These are phyloP conservation scores for Euphorbia corollata DNA, from an alignment of 441 rosid species.

Conservation along the genomic window DNA sequence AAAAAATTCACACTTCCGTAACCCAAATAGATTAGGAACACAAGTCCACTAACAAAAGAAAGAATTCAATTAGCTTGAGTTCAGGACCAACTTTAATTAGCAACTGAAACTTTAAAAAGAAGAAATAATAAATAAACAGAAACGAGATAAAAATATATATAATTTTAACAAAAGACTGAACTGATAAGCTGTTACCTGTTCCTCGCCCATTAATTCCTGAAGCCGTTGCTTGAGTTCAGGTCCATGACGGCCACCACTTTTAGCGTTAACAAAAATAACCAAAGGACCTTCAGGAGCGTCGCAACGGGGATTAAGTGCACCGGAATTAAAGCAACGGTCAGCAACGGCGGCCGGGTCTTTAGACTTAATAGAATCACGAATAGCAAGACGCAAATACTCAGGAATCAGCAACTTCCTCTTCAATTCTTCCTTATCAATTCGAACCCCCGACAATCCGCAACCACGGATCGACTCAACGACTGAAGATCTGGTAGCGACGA, in stretches of 20 bases:
- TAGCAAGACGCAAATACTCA: slow-evolving; percentile 57
- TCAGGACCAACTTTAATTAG: background rate
- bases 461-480: slow-evolving; percentile 49
- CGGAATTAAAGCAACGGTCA: slow-evolving; percentile 26
- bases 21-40: background rate
- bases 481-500: slow-evolving; percentile 41
- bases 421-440: slow-evolving; percentile 64
- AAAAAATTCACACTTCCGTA: slow-evolving; percentile 12
- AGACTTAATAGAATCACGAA: slow-evolving; percentile 49
- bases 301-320: slow-evolving; percentile 21
- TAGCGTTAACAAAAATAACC: slow-evolving; percentile 73
- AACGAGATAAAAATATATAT: too few species aligned
- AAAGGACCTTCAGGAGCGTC: slow-evolving; percentile 57
- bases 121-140: background rate
- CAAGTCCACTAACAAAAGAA: background rate
- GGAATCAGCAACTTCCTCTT: slow-evolving; percentile 49
- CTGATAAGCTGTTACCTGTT: slow-evolving; percentile 43
- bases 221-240: slow-evolving; percentile 72
- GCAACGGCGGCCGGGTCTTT: slow-evolving; percentile 31
- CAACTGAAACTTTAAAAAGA: background rate
- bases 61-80: too few species aligned
- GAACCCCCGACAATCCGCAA: slow-evolving; percentile 59
- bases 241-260: slow-evolving; percentile 83
- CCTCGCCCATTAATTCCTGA: slow-evolving; percentile 66
- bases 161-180: too few species aligned